A percentile compares a stretch with the other conserved stretches of the same genome.
phyloP scores from a whole-genome alignment of 2,329 filamentous ascomycete genomes.

The Colletotrichum tropicicola region DNA sequence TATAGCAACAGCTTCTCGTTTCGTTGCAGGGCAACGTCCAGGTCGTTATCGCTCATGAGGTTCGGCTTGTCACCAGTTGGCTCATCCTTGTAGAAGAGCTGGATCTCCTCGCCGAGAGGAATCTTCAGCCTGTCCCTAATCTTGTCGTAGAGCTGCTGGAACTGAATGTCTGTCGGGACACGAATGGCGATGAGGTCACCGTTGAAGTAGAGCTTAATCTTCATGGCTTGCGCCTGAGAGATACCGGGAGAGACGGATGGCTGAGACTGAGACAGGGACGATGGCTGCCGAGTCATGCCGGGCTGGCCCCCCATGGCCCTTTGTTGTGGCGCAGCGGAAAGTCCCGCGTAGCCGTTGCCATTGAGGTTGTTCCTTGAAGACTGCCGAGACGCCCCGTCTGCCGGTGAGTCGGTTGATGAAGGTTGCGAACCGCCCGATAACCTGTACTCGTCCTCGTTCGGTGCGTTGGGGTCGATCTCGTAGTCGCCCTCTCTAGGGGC shows the following conservation, averaged over 20 bases:
- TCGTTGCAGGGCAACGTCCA: constrained; percentile 81
- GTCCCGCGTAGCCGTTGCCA: constrained; percentile 61
- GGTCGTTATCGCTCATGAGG: constrained; percentile 81
- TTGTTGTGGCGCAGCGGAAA: constrained; percentile 58
- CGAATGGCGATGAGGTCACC: constrained; percentile 92
- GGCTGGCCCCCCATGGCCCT: constrained; percentile 44
- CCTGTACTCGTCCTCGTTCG: constrained; percentile 76
- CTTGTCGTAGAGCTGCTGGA: constrained; percentile 82
- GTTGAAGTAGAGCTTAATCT: constrained; percentile 95
- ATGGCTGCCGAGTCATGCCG: constrained; percentile 53
- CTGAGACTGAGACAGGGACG: constrained; percentile 61
- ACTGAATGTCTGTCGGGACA: constrained; percentile 82
- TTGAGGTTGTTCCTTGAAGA: constrained; percentile 73
- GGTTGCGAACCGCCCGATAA: constrained; percentile 76
- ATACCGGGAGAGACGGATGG: constrained; percentile 63
- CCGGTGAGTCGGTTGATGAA: constrained; percentile 71
- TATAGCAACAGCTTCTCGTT: constrained; percentile 89
- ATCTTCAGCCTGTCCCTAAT: constrained; percentile 86
- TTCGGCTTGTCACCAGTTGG: constrained; percentile 77
- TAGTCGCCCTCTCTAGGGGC: constrained; percentile 90
- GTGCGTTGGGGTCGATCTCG: constrained; percentile 80
- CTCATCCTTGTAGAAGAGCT: constrained; percentile 89
- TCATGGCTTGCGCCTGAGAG: constrained; percentile 70
- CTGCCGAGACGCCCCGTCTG: constrained; percentile 69
- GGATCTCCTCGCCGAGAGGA: constrained; percentile 71